Base-by-base conservation (phyloP, 2,329 filamentous ascomycete species). In the Acrodontium crateriforme region DNA sequence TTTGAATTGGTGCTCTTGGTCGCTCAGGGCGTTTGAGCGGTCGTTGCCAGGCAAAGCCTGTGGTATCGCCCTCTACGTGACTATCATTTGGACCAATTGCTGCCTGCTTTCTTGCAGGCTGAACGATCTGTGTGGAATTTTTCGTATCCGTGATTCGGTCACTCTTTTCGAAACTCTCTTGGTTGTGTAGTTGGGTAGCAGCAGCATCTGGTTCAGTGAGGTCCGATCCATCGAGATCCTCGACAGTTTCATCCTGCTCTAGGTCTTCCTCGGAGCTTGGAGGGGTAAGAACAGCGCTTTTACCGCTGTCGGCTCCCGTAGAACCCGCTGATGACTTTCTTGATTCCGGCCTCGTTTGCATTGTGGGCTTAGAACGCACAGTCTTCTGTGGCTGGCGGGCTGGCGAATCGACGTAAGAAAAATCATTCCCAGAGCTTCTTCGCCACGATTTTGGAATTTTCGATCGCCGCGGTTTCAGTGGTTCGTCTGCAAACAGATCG, bases 371-470 rank as follows among this genome's bases (percentile, higher is more conserved):
- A 8, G 13, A 10, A n/a, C 13, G 20, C 8, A 8, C 8, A 4
- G n/a, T 8, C 20, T 22, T 22, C 10, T 10, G 4, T 22, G 30
- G 30, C 22, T 30, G 25, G 28, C 43, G 42, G 9, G 33, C 52
- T 11, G 49, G 46, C 26, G 52, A 55, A 22, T 60, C 54, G 13
- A 50, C 45, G 32, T 57, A 56, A 6, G 47, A 43, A 22, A 52
- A 54, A 26, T 58, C 44, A 26, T 39, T 51, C 4, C 46, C 50
- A 18, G 46, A 56, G 12, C 42, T 53, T n/a, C 54, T 47, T 22
- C 59, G 54, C 53, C 58, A 59, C 3, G 56, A 59, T 10, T 49
- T 46, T 18, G 57, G 53, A 16, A 59, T 45, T 31, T 59, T 60
- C 10, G 51, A 40, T 16, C 58, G 50, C 12, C 47, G 40, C 30